Evolutionary conservation across 2,329 filamentous ascomycete genomes (phyloP).

Genomic region (Exophiala xenobiotica): DNA sequence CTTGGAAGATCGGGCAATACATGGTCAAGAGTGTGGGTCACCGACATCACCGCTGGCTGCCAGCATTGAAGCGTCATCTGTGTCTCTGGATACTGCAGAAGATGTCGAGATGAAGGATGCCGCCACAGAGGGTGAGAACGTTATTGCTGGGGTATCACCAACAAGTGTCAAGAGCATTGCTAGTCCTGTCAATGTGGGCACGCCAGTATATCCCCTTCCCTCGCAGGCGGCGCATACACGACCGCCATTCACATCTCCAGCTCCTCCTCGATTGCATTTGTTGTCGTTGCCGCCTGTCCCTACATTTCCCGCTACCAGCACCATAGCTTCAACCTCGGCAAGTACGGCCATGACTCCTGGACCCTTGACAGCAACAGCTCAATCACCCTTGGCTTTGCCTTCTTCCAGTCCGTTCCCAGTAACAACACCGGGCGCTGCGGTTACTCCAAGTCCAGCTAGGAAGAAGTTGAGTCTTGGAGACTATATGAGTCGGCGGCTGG

Average conservation of each 20-base stretch:
- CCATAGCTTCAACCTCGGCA: conserved; percentile 34
- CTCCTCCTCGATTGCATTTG: conserved; percentile 39
- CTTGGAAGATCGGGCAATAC: conserved; percentile 40
- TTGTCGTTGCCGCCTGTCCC: conserved; percentile 35
- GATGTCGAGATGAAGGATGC: conserved; percentile 52
- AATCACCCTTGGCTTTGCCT: conserved; percentile 35
- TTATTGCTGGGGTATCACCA: conserved; percentile 15
- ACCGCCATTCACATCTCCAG: conserved; percentile 19
- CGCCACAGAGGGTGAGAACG: conserved; percentile 5
- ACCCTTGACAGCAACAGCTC: conserved; percentile 34
- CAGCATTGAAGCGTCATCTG: conserved; percentile 10
- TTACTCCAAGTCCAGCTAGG: conserved; percentile 49
- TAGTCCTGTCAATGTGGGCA: conserved; percentile 18
- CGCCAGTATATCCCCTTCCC: conserved; percentile 26
- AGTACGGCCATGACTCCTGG: conserved; percentile 28
- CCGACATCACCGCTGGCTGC: conserved; percentile 17
- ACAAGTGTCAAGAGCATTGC: conserved; percentile 6
- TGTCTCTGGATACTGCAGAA: conserved; percentile 25
- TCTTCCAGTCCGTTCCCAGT: conserved; percentile 33
- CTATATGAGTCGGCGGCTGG: conserved; percentile 44
- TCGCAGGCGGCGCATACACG: conserved; percentile 31
- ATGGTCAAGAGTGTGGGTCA: conserved; percentile 33
- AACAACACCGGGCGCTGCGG: conserved; percentile 31
- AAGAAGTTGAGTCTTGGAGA: conserved; percentile 53
- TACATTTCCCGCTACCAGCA: conserved; percentile 25